phyloP scores from a whole-genome alignment of 2,329 filamentous ascomycete species.

The Penicillium sp. region DNA sequence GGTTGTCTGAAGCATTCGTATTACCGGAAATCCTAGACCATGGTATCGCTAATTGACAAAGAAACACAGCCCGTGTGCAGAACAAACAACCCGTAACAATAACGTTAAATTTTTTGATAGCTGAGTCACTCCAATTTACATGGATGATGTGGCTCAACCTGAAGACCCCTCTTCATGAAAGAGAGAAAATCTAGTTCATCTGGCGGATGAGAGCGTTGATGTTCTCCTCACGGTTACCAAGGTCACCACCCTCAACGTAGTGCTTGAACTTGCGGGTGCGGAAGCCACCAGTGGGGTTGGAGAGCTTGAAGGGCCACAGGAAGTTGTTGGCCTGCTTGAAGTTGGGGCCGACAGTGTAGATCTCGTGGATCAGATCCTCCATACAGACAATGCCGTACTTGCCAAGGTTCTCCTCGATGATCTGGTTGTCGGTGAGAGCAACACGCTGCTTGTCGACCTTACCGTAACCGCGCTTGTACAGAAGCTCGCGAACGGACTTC shows the following conservation, averaged over 20 bases:
- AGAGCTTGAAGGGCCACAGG: conserved; percentile 99
- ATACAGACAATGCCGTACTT: conserved; percentile 99
- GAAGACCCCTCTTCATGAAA: conserved; percentile 1
- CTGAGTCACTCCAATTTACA: conserved; percentile 4
- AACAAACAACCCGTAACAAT: conserved; percentile 31
- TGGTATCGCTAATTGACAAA: conserved; percentile 28
- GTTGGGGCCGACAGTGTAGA: conserved; percentile 97
- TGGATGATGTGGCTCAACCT: background rate
- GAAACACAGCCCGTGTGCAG: conserved; percentile 27
- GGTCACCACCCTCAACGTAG: conserved; percentile 97
- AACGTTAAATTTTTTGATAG: conserved; percentile 18
- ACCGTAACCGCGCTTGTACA: conserved; percentile 99
- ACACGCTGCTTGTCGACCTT: conserved; percentile 98
- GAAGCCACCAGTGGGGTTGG: conserved; percentile 97
- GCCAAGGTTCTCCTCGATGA: conserved; percentile 94
- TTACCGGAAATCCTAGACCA: conserved; percentile 31
- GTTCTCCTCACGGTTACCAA: conserved; percentile 97
- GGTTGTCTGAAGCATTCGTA: conserved; percentile 33
- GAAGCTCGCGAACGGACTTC: conserved; percentile 96
- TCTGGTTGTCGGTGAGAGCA: conserved; percentile 92
- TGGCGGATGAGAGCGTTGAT: conserved; percentile 95
- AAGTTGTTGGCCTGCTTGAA: conserved; percentile 99
- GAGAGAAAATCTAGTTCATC: conserved; percentile 72
- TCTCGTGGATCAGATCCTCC: conserved; percentile 99
- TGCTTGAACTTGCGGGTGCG: conserved; percentile 96